These are phyloP conservation scores for Malassezia nana DNA, from an alignment of 1,284 basidiomycete genomes.

Conservation along the genomic window DNA sequence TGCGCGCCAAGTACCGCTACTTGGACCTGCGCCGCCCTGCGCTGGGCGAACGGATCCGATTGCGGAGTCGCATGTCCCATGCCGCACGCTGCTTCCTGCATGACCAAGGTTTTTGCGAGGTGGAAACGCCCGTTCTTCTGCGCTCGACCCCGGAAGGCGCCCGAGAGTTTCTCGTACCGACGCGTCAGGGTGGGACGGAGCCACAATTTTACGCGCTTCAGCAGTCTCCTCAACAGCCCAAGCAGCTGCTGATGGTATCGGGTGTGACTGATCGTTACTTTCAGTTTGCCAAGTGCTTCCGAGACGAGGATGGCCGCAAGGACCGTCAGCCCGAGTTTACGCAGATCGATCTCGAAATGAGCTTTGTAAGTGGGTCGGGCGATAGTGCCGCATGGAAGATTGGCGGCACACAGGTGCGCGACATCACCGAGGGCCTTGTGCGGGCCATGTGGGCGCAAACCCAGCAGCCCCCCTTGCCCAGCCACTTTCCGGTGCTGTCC, in stretches of 20 bases:
- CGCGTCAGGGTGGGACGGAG: conserved; percentile 51
- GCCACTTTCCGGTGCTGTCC: neutral
- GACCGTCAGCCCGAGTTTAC: conserved; percentile 95
- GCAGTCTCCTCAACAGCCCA: conserved; percentile 91
- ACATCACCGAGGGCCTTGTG: conserved; percentile 33
- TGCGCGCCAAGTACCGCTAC: conserved; percentile 72
- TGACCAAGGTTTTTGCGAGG: conserved; percentile 69
- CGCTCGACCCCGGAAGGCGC: conserved; percentile 89
- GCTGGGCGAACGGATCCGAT: conserved; percentile 66
- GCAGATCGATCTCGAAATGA: conserved; percentile 92
- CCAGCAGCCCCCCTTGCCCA: conserved; percentile 49
- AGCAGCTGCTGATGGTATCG: conserved; percentile 82
- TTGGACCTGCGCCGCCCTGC: conserved; percentile 71
- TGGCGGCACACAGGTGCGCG: conserved; percentile 36
- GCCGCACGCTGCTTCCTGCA: conserved; percentile 65
- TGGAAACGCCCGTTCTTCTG: conserved; percentile 85
- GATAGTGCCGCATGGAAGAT: conserved; percentile 60
- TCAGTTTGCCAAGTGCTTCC: conserved; percentile 85
- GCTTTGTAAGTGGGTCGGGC: conserved; percentile 65
- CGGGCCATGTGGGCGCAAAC: conserved; percentile 60
- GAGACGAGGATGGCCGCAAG: conserved; percentile 85
- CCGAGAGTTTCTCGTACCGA: conserved; percentile 83
- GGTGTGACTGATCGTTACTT: conserved; percentile 82
- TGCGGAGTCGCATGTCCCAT: conserved; percentile 68
- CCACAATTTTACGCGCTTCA: conserved; percentile 78